A percentile compares a stretch with the other conserved stretches of the same genome.
phyloP scores from a whole-genome alignment of 352 stramenopile genomes.

The Pythium inflatum region DNA sequence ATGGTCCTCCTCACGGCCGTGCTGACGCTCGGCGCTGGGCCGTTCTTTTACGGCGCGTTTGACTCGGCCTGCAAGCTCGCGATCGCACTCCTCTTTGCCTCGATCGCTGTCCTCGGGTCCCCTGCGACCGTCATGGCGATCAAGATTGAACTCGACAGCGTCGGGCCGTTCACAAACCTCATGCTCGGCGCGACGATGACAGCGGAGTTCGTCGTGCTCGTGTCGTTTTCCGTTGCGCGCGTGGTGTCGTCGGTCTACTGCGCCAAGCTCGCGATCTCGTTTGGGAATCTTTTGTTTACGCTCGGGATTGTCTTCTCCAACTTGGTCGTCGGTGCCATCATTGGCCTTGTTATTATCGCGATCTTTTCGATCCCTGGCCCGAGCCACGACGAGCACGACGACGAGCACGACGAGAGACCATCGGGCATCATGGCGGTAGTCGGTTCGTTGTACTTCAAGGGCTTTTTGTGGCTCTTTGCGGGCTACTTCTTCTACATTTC shows the following conservation, averaged over 20 bases:
- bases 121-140: constrained; percentile 76
- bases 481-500: constrained; percentile 69
- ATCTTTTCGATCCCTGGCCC: constrained; percentile 62
- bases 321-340: constrained; percentile 46
- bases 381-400: constrained; percentile 21
- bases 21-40: constrained; percentile 43
- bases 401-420: background rate
- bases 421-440: background rate
- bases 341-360: constrained; percentile 53
- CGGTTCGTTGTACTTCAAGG: constrained; percentile 59
- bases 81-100: constrained; percentile 75
- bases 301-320: constrained; percentile 60
- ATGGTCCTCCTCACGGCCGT: constrained; percentile 59
- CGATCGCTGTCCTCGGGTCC: constrained; percentile 69
- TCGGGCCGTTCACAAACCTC: constrained; percentile 73
- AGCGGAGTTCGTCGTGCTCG: constrained; percentile 71
- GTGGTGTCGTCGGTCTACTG: constrained; percentile 70
- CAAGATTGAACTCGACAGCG: constrained; percentile 78
- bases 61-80: constrained; percentile 54
- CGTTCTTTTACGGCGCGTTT: constrained; percentile 70
- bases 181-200: constrained; percentile 76
- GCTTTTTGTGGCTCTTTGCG: constrained; percentile 65
- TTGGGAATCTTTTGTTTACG: constrained; percentile 62
- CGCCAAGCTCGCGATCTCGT: constrained; percentile 51
- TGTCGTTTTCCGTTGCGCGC: constrained; percentile 69